Evolutionary conservation across 1,284 basidiomycete species (phyloP), one percentile per base, ranked within the genome.

Genomic region (Rhodotorula sp.): DNA sequence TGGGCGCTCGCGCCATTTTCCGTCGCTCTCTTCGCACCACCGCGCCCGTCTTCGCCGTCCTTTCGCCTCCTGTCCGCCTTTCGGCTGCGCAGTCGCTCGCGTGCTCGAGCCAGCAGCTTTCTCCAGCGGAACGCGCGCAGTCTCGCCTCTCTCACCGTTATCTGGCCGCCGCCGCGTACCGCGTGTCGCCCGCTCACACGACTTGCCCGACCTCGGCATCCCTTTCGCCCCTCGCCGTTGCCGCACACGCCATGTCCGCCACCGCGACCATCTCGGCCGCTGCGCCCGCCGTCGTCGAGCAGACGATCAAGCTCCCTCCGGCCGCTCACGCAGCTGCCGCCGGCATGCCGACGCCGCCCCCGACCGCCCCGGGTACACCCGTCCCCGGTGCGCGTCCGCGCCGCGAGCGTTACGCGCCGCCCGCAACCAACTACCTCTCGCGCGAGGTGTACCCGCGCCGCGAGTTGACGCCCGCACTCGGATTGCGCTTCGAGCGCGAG

Each of bases 401-500:
- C 10, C 34, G 58, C 7, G 55, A 58, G 12, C 66, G 45, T 4
- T 72, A 72, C 44, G 59, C 63, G n/a, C 44, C 55, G 8, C 70
- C 70, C 0, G 3, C 66, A 44, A 72, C 66, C 8, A 1, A 13
- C 10, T 45, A 61, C 62, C 62, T 74, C 56, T 56, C 61, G 42
- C 48, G 42, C 21, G 48, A 54, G 17, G 41, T 46, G 21, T 53
- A 46, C 25, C 53, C 42, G n/a, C 58, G 54, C 19, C 27, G 19
- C 8, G 62, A 58, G 3, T 46, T 67, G 16, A 72, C 59, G n/a
- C 73, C 73, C 19, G 73, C 73, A 9, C 55, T 74, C 49, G 73
- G 73, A 2, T 48, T 72, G 17, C 41, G 53, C 17, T 74, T 72
- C 56, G 59, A 65, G 25, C 49, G 52, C n/a, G 64, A 60, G 7